Evolutionary conservation across 768 basidiomycete genomes (phyloP), one percentile per base, ranked within the genome.

Genomic region (Tylopilus sp.): DNA sequence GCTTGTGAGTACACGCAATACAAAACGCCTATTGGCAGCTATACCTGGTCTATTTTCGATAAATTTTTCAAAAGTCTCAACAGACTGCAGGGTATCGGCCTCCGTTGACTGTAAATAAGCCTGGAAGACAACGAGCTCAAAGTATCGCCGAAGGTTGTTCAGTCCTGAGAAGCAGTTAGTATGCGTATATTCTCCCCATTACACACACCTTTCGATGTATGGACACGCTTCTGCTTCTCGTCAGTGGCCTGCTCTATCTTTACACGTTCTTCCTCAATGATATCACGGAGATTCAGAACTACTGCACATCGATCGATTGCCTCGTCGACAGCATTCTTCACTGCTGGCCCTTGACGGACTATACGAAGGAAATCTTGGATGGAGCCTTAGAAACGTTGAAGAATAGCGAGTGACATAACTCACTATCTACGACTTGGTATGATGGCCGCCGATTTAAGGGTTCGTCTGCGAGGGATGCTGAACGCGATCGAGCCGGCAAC

Each of bases 391-490:
- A 42, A 50, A n/a, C 25, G 13, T 13, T 28, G 12, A 14, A 9
- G 22, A 31, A 47, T 22, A 3, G 11, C 36, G 53, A 24, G 41
- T 28, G 24, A 45, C 38, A 33, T 19, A 17, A n/a, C 84, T 52
- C 68, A 91, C 93, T 96, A 64, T 97, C 94, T 69, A 98, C 92
- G 33, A 92, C 78, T 63, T 89, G 84, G 67, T 92, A 95, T 0
- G 89, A 92, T 52, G 83, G 83, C 14, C 84, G 76, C 51, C 66
- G 62, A 24, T 68, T 64, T 40, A 65, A 57, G 8, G 48, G 57
- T n/a, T 66, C 61, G 58, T 73, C 51, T 42, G 63, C 58, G 22
- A 69, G 57, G 13, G 73, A 57, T 16, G 68, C 61, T 17, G 80
- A 85, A 53, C 80, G 60, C 4, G 79, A 70, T 21, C 79, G 75